phyloP scores from a whole-genome alignment of 208 protist species.

The Leishmania lainsoni region DNA sequence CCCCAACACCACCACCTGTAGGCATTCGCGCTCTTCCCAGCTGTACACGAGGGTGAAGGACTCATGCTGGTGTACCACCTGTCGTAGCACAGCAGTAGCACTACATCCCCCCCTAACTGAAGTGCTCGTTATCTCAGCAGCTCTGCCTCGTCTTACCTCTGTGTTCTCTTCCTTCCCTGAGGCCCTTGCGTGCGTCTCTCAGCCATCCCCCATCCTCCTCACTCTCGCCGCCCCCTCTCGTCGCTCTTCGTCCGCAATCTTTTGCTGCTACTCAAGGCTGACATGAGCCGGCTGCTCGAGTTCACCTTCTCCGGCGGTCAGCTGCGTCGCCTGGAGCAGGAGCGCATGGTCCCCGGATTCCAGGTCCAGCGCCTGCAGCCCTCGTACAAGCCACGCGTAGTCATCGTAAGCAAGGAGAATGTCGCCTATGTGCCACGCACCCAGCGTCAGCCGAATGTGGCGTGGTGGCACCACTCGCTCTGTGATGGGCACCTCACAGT shows the following conservation, averaged over 20 bases:
- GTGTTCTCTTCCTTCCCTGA: not conserved
- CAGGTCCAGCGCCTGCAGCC: slow-evolving; percentile 21
- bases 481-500: slow-evolving; percentile 14
- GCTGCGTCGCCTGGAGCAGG: slow-evolving; percentile 22
- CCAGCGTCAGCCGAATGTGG: slow-evolving; percentile 9
- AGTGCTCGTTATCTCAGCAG: not conserved
- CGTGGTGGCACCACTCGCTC: slow-evolving; percentile 32
- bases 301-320: slow-evolving; percentile 12
- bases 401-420: slow-evolving; percentile 13
- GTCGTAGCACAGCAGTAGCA: not conserved
- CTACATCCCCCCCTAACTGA: not conserved
- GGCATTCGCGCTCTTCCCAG: not conserved
- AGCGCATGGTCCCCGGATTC: slow-evolving; percentile 22
- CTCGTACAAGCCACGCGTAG: slow-evolving; percentile 20
- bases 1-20: not conserved
- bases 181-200: not conserved
- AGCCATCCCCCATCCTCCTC: not conserved
- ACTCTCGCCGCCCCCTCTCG: not conserved
- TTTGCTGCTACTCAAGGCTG: not conserved
- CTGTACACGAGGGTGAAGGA: not conserved
- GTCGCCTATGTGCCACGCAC: slow-evolving; percentile 5
- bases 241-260: not conserved
- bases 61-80: not conserved
- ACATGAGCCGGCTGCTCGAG: slow-evolving; percentile 9
- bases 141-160: not conserved